Evolutionary conservation across 1,139 yeast species (phyloP), one percentile per base, ranked within the genome.

Genomic region (Geotrichum cucujoidarum): DNA sequence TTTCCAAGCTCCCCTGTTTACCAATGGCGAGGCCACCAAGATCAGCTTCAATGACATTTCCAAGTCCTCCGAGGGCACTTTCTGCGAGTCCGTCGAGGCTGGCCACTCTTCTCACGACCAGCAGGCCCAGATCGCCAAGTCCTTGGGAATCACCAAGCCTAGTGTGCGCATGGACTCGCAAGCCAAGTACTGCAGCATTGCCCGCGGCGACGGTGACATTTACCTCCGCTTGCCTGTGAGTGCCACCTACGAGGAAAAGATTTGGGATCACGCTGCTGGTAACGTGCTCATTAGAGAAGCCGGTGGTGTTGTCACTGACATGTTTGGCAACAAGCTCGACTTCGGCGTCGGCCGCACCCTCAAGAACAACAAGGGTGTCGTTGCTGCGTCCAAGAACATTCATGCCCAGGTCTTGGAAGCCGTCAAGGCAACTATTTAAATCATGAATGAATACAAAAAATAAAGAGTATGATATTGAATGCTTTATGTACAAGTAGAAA

Each of bases 211-310:
- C 53, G 97, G 97, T 3, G 97, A 92, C 61, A 78, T 90, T 22
- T 92, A 94, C 60, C 73, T 92, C 55, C 81, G 99, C 57, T 71
- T 94, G 52, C 98, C 99, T 11, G 78, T 83, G 42, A 80, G 77
- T 55, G 75, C 78, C 45, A 69, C 76, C 2, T 92, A 90, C 65
- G 78, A 87, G 60, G 99, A 92, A 64, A 92, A 94, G 69, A 89
- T 92, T 53, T 92, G 98, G 98, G 99, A 92, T 66, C 99, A 92
- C 65, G 97, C 97, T 21, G 95, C 97, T 1, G 99, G 98, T 4
- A 83, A 85, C 58, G 73, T 90, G 11, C 76, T 92, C 55, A 81
- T 94, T 38, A 74, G 78, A 32, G 98, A 94, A 66, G 86, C 95
- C 58, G 97, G 97, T 40, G 98, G 98, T 7, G 66, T 72, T 47